These are phyloP conservation scores for Heliamphora pulchella DNA, from an alignment of 179 eudicot genomes.

Conservation along the genomic window DNA sequence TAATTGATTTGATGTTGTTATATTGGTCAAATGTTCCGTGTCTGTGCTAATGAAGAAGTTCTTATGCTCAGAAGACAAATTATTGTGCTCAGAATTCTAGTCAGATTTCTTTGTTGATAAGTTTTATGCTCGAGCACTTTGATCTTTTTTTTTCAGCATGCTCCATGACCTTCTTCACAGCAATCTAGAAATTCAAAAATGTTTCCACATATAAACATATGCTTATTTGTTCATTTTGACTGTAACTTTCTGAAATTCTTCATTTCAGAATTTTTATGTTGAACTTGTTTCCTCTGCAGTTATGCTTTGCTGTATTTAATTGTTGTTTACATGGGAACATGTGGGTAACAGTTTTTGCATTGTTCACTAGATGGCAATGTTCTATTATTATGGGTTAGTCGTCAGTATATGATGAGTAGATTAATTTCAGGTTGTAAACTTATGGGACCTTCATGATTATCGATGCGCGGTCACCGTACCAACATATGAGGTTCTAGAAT, in stretches of 20 bases:
- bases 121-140: not conserved
- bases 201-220: not conserved
- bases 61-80: not conserved
- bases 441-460: conserved; percentile 84
- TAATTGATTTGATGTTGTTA: not conserved
- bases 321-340: not conserved
- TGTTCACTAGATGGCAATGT: not conserved
- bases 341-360: not conserved
- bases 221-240: not conserved
- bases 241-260: not conserved
- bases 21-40: not conserved
- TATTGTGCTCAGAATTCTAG: not conserved
- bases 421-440: conserved; percentile 63
- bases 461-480: conserved; percentile 53
- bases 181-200: not conserved
- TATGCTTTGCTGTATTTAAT: not conserved
- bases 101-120: conserved; percentile 7
- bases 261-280: not conserved
- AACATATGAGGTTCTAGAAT: conserved; percentile 73
- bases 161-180: not conserved
- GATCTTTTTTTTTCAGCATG: not conserved
- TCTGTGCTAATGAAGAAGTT: not conserved
- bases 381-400: not conserved
- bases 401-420: not conserved
- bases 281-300: not conserved